A percentile compares a stretch with the other conserved stretches of the same genome.
These are phyloP conservation scores for Dothideomycetes sp. DNA, from an alignment of 2,329 filamentous ascomycete species.

Conservation along the genomic window DNA sequence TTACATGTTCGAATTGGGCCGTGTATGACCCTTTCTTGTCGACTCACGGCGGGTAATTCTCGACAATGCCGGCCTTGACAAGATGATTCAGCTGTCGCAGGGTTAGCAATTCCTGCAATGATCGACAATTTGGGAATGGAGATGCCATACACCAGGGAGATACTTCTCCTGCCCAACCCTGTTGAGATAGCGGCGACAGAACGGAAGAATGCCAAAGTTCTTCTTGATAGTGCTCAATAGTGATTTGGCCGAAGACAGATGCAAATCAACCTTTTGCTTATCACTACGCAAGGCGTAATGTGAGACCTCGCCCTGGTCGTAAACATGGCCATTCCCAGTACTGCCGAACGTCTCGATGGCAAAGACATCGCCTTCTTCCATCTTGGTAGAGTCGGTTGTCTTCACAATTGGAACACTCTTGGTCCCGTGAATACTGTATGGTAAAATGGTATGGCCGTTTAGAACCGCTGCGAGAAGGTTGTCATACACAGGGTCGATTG, in stretches of 20 bases:
- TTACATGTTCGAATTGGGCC: conserved; percentile 87
- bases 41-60: conserved; percentile 79
- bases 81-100: conserved; percentile 69
- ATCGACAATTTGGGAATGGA: conserved; percentile 33
- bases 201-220: conserved; percentile 89
- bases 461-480: conserved; percentile 57
- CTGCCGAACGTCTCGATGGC: conserved; percentile 94
- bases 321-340: conserved; percentile 79
- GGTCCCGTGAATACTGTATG: conserved; percentile 80
- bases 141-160: conserved; percentile 72
- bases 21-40: conserved; percentile 94
- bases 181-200: conserved; percentile 83
- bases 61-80: conserved; percentile 71
- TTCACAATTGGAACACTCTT: conserved; percentile 95
- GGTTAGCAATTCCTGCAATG: conserved; percentile 1
- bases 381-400: conserved; percentile 77
- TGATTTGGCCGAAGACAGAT: conserved; percentile 71
- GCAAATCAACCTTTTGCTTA: conserved; percentile 63
- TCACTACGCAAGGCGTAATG: conserved; percentile 73
- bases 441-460: conserved; percentile 81
- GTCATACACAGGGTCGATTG: conserved; percentile 58
- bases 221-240: conserved; percentile 85
- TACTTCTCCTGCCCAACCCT: conserved; percentile 93
- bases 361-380: conserved; percentile 94
- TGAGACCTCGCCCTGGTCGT: conserved; percentile 70